These are phyloP conservation scores for Fusarium abutilonis DNA, from an alignment of 2,329 filamentous ascomycete species.

Conservation along the genomic window DNA sequence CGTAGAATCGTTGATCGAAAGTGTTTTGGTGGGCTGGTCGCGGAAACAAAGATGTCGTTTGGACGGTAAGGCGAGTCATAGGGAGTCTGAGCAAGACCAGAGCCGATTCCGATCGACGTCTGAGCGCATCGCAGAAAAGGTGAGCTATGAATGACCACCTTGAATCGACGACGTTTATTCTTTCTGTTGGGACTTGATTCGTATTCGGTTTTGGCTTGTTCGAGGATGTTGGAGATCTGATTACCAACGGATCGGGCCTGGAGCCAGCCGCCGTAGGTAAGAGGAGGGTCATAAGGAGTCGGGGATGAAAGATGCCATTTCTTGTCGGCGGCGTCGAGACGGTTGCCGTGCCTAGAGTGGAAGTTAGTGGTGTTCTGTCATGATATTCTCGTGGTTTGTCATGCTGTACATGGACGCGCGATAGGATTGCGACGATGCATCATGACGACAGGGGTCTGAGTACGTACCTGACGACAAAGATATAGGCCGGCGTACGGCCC, in stretches of 20 bases:
- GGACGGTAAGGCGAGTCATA: slow-evolving; percentile 48
- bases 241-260: slow-evolving; percentile 84
- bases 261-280: slow-evolving; percentile 93
- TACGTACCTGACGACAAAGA: slow-evolving; percentile 57
- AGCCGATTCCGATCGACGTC: slow-evolving; percentile 86
- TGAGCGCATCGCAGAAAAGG: slow-evolving; percentile 94
- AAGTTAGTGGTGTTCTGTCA: slow-evolving; percentile 23
- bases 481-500: slow-evolving; percentile 55
- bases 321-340: slow-evolving; percentile 93
- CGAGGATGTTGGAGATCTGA: slow-evolving; percentile 80
- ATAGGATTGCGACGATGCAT: slow-evolving; percentile 32
- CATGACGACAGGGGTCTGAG: slow-evolving; percentile 40
- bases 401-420: slow-evolving; percentile 22
- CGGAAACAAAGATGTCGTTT: slow-evolving; percentile 50
- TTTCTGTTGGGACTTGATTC: slow-evolving; percentile 45
- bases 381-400: slow-evolving; percentile 2
- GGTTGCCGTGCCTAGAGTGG: slow-evolving; percentile 79
- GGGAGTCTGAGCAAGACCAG: slow-evolving; percentile 75
- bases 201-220: slow-evolving; percentile 60
- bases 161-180: slow-evolving; percentile 69
- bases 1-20: slow-evolving; percentile 73
- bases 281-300: slow-evolving; percentile 92
- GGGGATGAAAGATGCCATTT: slow-evolving; percentile 94
- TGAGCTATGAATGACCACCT: slow-evolving; percentile 89
- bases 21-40: slow-evolving; percentile 45